phyloP scores from a whole-genome alignment of 1,284 basidiomycete species.

The Cerioporus squamosus region DNA sequence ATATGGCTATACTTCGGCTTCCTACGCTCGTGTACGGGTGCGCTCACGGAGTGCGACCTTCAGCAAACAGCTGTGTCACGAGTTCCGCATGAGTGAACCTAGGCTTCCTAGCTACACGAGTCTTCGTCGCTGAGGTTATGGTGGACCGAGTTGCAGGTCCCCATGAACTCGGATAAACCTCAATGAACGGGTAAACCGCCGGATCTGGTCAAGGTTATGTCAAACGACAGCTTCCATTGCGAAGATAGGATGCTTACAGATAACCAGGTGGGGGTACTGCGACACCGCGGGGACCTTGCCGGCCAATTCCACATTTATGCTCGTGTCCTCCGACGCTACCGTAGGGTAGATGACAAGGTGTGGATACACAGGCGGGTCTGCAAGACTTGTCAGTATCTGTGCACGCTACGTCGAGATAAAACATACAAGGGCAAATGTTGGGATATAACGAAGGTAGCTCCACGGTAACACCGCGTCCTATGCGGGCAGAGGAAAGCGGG shows the following conservation, averaged over 20 bases:
- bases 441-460: slow-evolving; percentile 22
- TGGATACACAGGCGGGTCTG: slow-evolving; percentile 40
- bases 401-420: not conserved
- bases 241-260: slow-evolving; percentile 8
- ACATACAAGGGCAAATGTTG: slow-evolving; percentile 28
- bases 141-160: not conserved
- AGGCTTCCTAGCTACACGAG: not conserved
- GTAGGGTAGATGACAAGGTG: slow-evolving; percentile 46
- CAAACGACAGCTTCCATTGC: not conserved
- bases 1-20: slow-evolving; percentile 20
- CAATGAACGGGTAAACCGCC: slow-evolving; percentile 29
- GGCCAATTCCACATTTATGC: not conserved
- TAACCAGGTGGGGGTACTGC: slow-evolving; percentile 18
- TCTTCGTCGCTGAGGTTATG: not conserved
- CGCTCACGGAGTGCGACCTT: too few relatives aligned
- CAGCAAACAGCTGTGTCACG: too few relatives aligned
- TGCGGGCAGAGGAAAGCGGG: slow-evolving; percentile 15
- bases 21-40: not conserved
- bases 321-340: not conserved
- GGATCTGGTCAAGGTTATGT: not conserved
- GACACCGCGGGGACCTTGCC: slow-evolving; percentile 1
- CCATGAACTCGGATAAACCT: slow-evolving; percentile 43
- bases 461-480: slow-evolving; percentile 10
- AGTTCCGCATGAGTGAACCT: not conserved
- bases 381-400: not conserved